phyloP scores from a whole-genome alignment of 2,329 filamentous ascomycete species.

The Cercospora zeina region DNA sequence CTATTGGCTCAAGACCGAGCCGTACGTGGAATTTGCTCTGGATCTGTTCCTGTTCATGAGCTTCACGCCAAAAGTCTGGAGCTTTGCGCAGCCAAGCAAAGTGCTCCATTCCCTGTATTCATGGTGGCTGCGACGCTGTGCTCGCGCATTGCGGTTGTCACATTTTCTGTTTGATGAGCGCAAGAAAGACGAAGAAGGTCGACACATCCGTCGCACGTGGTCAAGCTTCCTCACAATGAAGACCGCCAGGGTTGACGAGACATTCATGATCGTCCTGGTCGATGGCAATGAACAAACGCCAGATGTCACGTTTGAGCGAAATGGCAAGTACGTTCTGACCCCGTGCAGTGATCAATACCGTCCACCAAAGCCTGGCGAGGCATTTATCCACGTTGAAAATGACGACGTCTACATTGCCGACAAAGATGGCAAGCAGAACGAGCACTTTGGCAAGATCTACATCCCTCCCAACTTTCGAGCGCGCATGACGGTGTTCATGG shows the following conservation, averaged over 20 bases:
- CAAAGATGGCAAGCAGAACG: slow-evolving; percentile 42
- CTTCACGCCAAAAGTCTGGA: slow-evolving; percentile 82
- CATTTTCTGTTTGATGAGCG: slow-evolving; percentile 92
- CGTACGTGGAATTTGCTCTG: slow-evolving; percentile 89
- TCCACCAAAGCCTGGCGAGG: slow-evolving; percentile 77
- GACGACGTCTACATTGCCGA: slow-evolving; percentile 46
- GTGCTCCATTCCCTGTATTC: slow-evolving; percentile 81
- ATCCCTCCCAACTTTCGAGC: slow-evolving; percentile 83
- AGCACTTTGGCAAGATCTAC: slow-evolving; percentile 57
- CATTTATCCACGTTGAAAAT: slow-evolving; percentile 77
- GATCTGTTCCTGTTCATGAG: slow-evolving; percentile 97
- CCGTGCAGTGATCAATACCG: slow-evolving; percentile 94
- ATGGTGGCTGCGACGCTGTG: slow-evolving; percentile 95
- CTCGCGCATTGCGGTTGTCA: slow-evolving; percentile 74
- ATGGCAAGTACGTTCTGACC: slow-evolving; percentile 85
- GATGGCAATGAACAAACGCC: neutral
- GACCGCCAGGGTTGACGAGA: slow-evolving; percentile 18
- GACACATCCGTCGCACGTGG: slow-evolving; percentile 39
- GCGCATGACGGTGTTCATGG: slow-evolving; percentile 80
- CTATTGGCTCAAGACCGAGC: slow-evolving; percentile 89
- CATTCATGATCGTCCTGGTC: neutral
- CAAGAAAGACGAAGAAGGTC: slow-evolving; percentile 76
- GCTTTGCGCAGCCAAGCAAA: slow-evolving; percentile 80
- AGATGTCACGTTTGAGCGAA: slow-evolving; percentile 58
- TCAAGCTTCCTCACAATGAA: slow-evolving; percentile 30